Evolutionary conservation across 768 basidiomycete species (phyloP).

Genomic region (Lactifluus rugatus): DNA sequence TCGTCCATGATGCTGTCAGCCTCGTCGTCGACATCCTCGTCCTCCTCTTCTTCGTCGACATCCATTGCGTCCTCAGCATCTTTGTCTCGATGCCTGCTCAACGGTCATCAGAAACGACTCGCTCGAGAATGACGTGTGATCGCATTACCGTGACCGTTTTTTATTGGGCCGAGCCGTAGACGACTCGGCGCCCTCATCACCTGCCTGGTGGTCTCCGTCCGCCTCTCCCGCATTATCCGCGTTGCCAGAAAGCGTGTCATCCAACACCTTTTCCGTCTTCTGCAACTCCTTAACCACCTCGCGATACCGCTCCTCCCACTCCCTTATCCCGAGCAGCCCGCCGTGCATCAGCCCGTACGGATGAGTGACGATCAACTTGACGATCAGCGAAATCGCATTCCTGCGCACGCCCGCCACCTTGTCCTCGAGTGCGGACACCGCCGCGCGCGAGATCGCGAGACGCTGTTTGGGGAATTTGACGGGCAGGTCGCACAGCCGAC

Average conservation of each 20-base stretch:
- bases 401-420: slow-evolving; percentile 86
- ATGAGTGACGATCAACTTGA: slow-evolving; percentile 72
- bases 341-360: slow-evolving; percentile 83
- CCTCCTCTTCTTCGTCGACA: slow-evolving; percentile 37
- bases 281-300: slow-evolving; percentile 53
- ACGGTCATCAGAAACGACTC: neutral
- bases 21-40: slow-evolving; percentile 31
- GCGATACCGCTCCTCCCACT: slow-evolving; percentile 69
- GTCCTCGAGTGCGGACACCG: slow-evolving; percentile 76
- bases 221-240: slow-evolving; percentile 19
- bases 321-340: slow-evolving; percentile 58
- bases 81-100: neutral
- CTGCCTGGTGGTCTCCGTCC: slow-evolving; percentile 16
- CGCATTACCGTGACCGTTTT: slow-evolving; percentile 25
- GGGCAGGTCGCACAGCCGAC: slow-evolving; percentile 64
- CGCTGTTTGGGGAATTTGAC: slow-evolving; percentile 84
- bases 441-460: slow-evolving; percentile 61
- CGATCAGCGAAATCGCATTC: slow-evolving; percentile 65
- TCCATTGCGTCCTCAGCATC: slow-evolving; percentile 44
- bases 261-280: slow-evolving; percentile 58
- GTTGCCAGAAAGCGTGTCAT: slow-evolving; percentile 46
- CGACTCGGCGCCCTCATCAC: slow-evolving; percentile 24
- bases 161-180: slow-evolving; percentile 20
- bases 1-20: slow-evolving; percentile 29
- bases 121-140: neutral